Percentiles rank a stretch among this genome's conserved stretches.
Evolutionary conservation across 176 grass and related monocot species (phyloP).

Genomic region (Eleusine indica): DNA sequence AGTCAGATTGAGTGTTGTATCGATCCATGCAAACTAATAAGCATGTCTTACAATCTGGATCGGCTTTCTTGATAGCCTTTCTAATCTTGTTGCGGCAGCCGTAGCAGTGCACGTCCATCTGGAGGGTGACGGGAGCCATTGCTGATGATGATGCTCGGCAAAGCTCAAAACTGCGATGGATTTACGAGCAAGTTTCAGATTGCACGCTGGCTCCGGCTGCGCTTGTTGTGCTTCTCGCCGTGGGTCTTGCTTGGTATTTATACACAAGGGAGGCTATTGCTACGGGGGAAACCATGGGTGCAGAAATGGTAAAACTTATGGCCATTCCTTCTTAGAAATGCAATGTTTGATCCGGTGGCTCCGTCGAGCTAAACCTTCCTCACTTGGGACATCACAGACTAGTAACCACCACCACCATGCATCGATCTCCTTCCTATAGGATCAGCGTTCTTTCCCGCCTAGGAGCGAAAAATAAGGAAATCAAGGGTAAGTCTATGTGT

Average conservation of each 20-base stretch:
- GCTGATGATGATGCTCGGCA: neutral
- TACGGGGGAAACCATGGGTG: neutral
- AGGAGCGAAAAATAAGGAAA: too few relatives aligned
- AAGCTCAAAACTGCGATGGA: neutral
- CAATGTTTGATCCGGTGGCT: too few relatives aligned
- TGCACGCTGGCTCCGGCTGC: neutral
- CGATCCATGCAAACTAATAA: too few relatives aligned
- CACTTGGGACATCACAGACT: too few relatives aligned
- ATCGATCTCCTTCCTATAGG: too few relatives aligned
- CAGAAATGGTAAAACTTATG: neutral
- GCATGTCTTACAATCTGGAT: neutral
- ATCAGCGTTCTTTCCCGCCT: too few relatives aligned
- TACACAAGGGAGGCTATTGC: neutral
- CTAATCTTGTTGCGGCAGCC: neutral
- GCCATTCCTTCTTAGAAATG: neutral
- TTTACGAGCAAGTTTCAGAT: too few relatives aligned
- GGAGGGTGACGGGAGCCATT: neutral
- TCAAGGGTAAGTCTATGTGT: too few relatives aligned
- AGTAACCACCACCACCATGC: too few relatives aligned
- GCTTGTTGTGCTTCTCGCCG: neutral
- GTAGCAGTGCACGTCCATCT: neutral
- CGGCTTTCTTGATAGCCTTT: neutral
- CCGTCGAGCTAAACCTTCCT: too few relatives aligned
- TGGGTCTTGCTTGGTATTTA: neutral
- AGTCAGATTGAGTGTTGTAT: too few relatives aligned